Evolutionary conservation across 2,329 filamentous ascomycete genomes (phyloP).

Genomic region (Fusarium sp.): DNA sequence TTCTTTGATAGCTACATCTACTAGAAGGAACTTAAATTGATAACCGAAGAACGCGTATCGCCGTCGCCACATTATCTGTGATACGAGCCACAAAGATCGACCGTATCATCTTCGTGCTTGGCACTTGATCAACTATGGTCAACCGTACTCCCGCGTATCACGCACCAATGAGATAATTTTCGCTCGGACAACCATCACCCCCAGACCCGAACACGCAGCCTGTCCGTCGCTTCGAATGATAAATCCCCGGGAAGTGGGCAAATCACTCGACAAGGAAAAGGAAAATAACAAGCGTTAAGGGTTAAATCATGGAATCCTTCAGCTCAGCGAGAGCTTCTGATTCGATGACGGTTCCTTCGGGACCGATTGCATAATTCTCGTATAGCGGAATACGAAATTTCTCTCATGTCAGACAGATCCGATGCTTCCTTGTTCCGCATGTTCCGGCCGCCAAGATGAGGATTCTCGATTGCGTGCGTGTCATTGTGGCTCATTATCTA

Average conservation of each 20-base stretch:
- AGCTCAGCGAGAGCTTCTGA: not conserved
- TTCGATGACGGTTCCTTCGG: not conserved
- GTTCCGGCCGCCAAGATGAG: not conserved
- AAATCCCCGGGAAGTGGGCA: not conserved
- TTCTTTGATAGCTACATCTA: not conserved
- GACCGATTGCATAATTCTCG: not conserved
- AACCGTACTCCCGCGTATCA: not conserved
- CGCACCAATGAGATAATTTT: not conserved
- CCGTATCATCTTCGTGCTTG: not conserved
- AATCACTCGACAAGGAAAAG: not conserved
- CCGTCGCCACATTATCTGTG: not conserved
- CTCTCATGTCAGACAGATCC: not conserved
- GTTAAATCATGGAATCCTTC: not conserved
- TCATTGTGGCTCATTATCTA: not conserved
- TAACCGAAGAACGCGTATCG: not conserved
- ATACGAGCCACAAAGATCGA: not conserved
- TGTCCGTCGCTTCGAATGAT: not conserved
- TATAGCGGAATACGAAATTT: not conserved
- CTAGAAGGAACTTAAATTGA: not conserved
- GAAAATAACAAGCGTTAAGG: not conserved
- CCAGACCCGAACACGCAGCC: not conserved
- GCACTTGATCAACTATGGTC: not conserved
- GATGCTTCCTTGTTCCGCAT: not conserved
- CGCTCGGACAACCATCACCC: not conserved
- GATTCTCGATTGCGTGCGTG: not conserved